These are phyloP conservation scores for Plectranthus barbatus DNA, from an alignment of 257 asterid genomes.

Conservation along the genomic window DNA sequence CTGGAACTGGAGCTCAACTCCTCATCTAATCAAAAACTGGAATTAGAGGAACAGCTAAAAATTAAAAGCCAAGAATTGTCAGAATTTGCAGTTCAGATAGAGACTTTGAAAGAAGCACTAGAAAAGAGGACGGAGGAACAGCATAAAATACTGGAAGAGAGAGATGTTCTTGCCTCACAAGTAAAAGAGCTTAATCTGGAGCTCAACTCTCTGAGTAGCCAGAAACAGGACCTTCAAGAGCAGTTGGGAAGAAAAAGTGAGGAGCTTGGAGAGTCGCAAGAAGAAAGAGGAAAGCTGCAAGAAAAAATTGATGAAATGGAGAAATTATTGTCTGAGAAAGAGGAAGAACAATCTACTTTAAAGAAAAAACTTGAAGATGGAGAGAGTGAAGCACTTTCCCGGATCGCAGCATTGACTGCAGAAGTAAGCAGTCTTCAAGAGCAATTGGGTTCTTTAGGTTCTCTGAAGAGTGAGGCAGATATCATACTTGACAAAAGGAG, in stretches of 20 bases:
- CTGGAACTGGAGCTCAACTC: constrained; percentile 32
- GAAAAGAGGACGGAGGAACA: constrained; percentile 26
- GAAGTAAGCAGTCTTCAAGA: constrained; percentile 30
- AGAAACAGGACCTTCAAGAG: constrained; percentile 45
- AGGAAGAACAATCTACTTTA: constrained; percentile 29
- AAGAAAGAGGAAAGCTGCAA: constrained; percentile 21
- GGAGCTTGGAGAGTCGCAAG: constrained; percentile 26
- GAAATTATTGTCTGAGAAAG: constrained; percentile 33
- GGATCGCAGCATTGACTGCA: constrained; percentile 23
- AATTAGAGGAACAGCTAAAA: constrained; percentile 46
- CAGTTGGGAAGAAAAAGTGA: constrained; percentile 32
- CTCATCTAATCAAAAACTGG: constrained; percentile 21
- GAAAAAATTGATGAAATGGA: constrained; percentile 31
- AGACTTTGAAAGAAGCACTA: constrained; percentile 35
- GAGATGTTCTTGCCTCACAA: constrained; percentile 20
- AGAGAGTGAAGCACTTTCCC: constrained; percentile 35
- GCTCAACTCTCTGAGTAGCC: constrained; percentile 21
- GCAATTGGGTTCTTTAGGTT: constrained; percentile 28
- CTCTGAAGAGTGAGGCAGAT: constrained; percentile 44
- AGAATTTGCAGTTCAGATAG: constrained; percentile 25
- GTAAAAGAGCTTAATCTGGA: constrained; percentile 28
- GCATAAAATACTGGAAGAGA: constrained; percentile 31
- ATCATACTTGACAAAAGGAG: constrained; percentile 24
- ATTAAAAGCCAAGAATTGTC: constrained; percentile 33
- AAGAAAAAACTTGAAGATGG: constrained; percentile 32